A percentile compares a stretch with the other conserved stretches of the same genome.
These are phyloP conservation scores for Aristolochia fimbriata DNA, from an alignment of 164 flowering plant species.

Conservation along the genomic window DNA sequence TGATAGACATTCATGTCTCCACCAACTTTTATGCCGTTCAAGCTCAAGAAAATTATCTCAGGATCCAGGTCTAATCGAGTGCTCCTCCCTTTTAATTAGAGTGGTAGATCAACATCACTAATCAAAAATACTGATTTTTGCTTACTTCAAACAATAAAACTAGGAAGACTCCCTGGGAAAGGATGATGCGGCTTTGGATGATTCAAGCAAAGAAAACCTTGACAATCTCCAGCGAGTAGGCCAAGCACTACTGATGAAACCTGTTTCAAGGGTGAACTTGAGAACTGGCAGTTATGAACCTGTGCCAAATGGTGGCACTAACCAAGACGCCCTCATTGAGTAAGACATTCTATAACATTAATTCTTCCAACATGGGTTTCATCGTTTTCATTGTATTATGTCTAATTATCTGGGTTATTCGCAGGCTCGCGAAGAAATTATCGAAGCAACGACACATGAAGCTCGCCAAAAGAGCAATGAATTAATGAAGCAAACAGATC, in stretches of 20 bases:
- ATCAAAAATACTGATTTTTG: no score
- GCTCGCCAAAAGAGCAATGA: no score
- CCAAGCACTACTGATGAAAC: conserved; percentile 24
- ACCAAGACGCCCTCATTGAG: conserved; percentile 39
- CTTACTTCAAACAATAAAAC: not conserved
- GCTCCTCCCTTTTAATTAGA: no score
- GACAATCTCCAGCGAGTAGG: conserved; percentile 29
- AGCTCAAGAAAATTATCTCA: conserved; percentile 1
- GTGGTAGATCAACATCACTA: no score
- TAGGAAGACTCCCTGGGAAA: conserved; percentile 15
- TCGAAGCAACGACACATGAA: no score
- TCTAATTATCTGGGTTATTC: no score
- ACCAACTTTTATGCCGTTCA: conserved; percentile 5
- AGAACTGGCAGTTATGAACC: conserved; percentile 29
- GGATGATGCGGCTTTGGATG: conserved; percentile 25
- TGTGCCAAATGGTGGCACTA: conserved; percentile 29
- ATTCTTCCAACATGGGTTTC: no score
- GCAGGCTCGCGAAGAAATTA: no score
- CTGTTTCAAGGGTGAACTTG: conserved; percentile 36
- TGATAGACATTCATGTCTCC: conserved; percentile 10
- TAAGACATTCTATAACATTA: not conserved
- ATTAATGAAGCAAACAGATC: no score
- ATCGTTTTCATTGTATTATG: no score
- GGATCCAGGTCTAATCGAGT: conserved; percentile 6
- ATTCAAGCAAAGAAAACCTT: conserved; percentile 16